Evolutionary conservation across 2,329 filamentous ascomycete species (phyloP), one percentile per base, ranked within the genome.

Genomic region (Aspergillus pseudonomiae): DNA sequence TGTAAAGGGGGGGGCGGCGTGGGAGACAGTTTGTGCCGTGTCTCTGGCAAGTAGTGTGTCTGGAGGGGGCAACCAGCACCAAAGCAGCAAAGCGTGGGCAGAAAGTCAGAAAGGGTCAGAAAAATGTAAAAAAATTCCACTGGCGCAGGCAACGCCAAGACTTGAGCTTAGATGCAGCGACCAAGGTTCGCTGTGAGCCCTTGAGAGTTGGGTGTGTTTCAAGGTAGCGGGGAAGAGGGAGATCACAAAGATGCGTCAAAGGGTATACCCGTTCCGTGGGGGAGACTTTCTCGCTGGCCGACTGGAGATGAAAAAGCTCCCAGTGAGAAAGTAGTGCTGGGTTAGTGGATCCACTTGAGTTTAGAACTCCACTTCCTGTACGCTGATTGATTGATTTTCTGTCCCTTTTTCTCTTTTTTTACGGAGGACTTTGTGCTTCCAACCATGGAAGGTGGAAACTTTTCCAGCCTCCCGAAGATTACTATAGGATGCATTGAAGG

Each of bases 191-290:
- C 67, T 67, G 66, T 70, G 67, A 66, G 62, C 68, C 64, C 60
- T 65, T 65, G 48, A 63, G 59, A 50, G 61, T 55, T 55, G 52
- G 52, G 30, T 16, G 32, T 71, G 73, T 74, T 75, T 74, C 73
- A 74, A 70, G 67, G 71, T 68, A 71, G 74, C 73, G 74, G 74
- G 74, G 73, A 73, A 70, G 64, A 63, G 63, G 64, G 57, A 65
- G 71, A 71, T 74, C 70, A 69, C 67, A 73, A 64, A 68, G 65
- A 68, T 71, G 73, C 69, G 70, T 74, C 72, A 74, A 74, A 73
- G 73, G 71, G 68, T 71, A 71, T 71, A 73, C 70, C 72, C 71
- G 70, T 69, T 68, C 67, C 69, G 70, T 70, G 67, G 68, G 69
- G 70, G 67, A 62, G 56, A 39, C 53, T 52, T 45, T 65, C 61